Conservation (phyloP, 768 basidiomycete species). For the Lyophyllum shimeji region DNA sequence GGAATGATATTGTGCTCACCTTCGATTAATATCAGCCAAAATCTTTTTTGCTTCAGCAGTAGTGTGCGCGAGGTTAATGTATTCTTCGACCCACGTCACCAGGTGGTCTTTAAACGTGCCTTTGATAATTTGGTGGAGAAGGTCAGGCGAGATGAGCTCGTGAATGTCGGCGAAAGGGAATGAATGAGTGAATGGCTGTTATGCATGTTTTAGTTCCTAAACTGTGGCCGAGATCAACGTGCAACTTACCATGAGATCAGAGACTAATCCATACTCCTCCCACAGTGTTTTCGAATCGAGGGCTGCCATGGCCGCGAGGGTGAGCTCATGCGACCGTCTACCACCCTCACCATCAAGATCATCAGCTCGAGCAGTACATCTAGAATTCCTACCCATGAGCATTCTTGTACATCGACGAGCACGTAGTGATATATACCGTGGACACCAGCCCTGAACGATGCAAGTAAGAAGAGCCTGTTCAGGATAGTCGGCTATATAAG, state of each 20-base stretch:
- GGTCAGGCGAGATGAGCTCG: conserved; percentile 24
- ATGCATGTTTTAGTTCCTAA: not conserved
- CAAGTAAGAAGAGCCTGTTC: not conserved
- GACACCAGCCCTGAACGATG: not conserved
- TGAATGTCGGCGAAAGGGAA: conserved; percentile 30
- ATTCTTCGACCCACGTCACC: conserved; percentile 26
- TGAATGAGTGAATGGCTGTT: conserved; percentile 27
- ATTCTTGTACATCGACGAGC: not conserved
- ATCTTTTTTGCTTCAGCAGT: conserved; percentile 18
- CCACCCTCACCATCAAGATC: conserved; percentile 24
- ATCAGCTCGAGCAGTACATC: conserved; percentile 21
- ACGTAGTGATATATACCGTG: not conserved
- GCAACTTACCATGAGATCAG: conserved; percentile 27
- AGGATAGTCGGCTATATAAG: not conserved
- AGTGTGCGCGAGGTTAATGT: conserved; percentile 17
- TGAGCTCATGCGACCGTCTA: conserved; percentile 18
- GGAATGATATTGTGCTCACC: not conserved
- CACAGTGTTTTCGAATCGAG: conserved; percentile 23
- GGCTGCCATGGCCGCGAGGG: conserved; percentile 17
- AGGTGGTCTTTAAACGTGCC: conserved; percentile 31
- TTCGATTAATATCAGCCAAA: conserved; percentile 26
- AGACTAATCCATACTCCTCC: conserved; percentile 31
- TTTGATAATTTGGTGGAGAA: conserved; percentile 31
- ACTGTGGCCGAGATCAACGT: not conserved
- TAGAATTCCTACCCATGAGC: conserved; percentile 3